These are phyloP conservation scores for Hortiboletus campestris DNA, from an alignment of 768 basidiomycete genomes.

Conservation along the genomic window DNA sequence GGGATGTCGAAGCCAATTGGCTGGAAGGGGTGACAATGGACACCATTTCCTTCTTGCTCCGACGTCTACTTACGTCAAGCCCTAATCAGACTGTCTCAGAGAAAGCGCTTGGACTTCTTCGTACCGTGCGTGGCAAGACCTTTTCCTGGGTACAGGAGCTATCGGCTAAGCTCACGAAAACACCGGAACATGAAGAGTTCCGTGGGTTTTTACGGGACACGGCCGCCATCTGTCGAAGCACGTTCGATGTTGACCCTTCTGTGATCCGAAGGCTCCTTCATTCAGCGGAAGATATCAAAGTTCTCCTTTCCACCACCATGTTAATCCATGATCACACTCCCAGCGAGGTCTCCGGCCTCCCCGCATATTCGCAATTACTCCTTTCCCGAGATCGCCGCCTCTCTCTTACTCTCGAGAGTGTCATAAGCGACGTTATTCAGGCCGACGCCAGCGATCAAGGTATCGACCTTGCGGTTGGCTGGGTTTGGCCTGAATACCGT, in stretches of 20 bases:
- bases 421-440: slow-evolving; percentile 1
- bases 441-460: slow-evolving; percentile 4
- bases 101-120: slow-evolving; percentile 28
- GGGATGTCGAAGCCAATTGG: slow-evolving; percentile 42
- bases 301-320: slow-evolving; percentile 25
- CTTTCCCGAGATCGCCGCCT: slow-evolving; percentile 33
- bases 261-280: slow-evolving; percentile 14
- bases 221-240: slow-evolving; percentile 39
- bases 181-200: slow-evolving; percentile 13
- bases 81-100: slow-evolving; percentile 8
- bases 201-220: slow-evolving; percentile 33
- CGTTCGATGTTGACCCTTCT: slow-evolving; percentile 25
- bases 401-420: slow-evolving; percentile 23
- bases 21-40: slow-evolving; percentile 31
- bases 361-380: slow-evolving; percentile 13
- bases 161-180: slow-evolving; percentile 16
- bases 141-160: slow-evolving; percentile 40
- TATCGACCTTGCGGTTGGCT: slow-evolving; percentile 17
- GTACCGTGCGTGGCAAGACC: slow-evolving; percentile 29
- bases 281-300: slow-evolving; percentile 22
- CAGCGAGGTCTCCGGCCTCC: background rate
- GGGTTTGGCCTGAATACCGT: slow-evolving; percentile 28
- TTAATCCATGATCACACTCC: slow-evolving; percentile 28
- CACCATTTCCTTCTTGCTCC: slow-evolving; percentile 34
- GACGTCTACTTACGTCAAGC: slow-evolving; percentile 37